Conservation (phyloP, 805 yeast species). For the Myxozyma neotropica region DNA sequence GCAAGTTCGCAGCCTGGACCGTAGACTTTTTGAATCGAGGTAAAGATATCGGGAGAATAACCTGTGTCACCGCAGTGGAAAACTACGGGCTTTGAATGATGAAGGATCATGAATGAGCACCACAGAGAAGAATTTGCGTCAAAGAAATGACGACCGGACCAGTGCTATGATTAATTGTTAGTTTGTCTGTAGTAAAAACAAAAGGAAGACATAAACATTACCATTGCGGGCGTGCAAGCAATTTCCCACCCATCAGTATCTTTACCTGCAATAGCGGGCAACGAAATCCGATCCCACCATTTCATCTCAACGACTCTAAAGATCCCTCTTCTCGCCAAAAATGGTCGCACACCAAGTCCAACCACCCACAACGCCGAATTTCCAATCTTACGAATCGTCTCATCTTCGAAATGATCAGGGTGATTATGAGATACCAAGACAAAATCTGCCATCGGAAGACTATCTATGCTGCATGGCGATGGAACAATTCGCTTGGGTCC, state of each 20-base stretch:
- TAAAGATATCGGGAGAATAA: constrained; percentile 72
- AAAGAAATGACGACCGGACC: constrained; percentile 85
- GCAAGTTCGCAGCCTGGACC: constrained; percentile 66
- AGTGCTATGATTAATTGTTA: constrained; percentile 60
- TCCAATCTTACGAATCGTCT: constrained; percentile 56
- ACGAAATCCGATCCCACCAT: constrained; percentile 82
- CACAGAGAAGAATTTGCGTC: constrained; percentile 83
- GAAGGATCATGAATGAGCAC: constrained; percentile 80
- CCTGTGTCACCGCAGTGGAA: constrained; percentile 98
- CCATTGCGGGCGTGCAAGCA: constrained; percentile 81
- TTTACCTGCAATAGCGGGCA: constrained; percentile 40
- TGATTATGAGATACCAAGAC: constrained; percentile 90
- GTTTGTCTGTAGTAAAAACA: too few relatives aligned
- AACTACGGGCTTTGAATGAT: constrained; percentile 67
- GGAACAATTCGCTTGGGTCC: constrained; percentile 87
- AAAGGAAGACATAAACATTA: neutral
- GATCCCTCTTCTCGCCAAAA: constrained; percentile 61
- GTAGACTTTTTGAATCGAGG: constrained; percentile 61
- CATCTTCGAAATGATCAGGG: constrained; percentile 87
- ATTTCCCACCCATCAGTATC: constrained; percentile 63
- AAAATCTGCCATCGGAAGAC: constrained; percentile 68
- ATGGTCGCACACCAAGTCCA: constrained; percentile 73
- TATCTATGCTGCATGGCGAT: constrained; percentile 67
- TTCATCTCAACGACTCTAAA: constrained; percentile 71
- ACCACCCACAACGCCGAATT: constrained; percentile 78